Evolutionary conservation across 352 stramenopile genomes (phyloP), one percentile per base, ranked within the genome.

Genomic region (Globisporangium viniferum): DNA sequence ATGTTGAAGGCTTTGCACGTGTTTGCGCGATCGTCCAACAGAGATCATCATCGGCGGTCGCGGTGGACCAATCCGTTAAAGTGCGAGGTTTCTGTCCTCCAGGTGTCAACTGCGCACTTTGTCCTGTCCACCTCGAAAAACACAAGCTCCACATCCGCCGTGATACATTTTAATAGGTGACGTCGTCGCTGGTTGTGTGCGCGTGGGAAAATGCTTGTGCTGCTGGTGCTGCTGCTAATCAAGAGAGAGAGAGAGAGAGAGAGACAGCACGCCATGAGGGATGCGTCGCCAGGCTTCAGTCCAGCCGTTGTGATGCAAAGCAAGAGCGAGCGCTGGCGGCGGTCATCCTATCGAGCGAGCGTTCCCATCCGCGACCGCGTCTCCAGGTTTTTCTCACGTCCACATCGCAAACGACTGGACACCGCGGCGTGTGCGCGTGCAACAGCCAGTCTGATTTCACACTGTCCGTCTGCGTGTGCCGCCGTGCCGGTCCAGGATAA

Each of bases 41-140:
- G 24, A 33, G 18, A 61, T 41, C 27, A 59, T 41, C 55, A 20
- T 46, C 39, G 14, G 35, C 20, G 18, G 15, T 24, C 31, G 44
- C 44, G 44, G 20, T 49, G 57, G 27, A 27, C 57, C n/a, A 35
- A 46, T 48, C 27, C 60, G 60, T 33, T 1, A 7, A 62, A 51
- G 33, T 51, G 7, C 22, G 24, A 59, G 27, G 36, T 36, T 9
- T 58, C 14, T 33, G 24, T 58, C 24, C 53, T 58, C 51, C 31
- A 14, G 7, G 27, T 58, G 59, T 64, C 41, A 46, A 56, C 41
- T 64, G 59, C 59, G 60, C 60, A 66, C 60, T 59, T 66, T 60
- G 22, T 35, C 44, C 15, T 51, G 44, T 51, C 44, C 44, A 51
- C 18, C 44, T 51, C 18, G 5, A 22, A 51, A 22, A 51, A 22